Evolutionary conservation across 306 rosid species (phyloP).

Genomic region (Cucurbita argyrosperma): DNA sequence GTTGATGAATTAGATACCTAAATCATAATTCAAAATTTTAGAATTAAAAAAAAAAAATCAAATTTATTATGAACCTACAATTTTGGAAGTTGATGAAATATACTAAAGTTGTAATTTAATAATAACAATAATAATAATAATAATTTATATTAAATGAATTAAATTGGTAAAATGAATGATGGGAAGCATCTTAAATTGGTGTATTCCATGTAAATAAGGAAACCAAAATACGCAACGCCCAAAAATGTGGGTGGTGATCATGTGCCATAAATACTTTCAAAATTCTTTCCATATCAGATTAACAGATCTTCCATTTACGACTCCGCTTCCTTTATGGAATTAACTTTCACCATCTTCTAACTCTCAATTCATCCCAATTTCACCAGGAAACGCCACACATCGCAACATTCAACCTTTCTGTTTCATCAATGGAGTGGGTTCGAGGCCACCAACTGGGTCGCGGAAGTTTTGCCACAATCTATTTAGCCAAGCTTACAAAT

Average conservation of each 20-base stretch:
- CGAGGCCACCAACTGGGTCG: constrained; percentile 2
- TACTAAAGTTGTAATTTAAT: too few species aligned
- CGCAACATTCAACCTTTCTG: too few species aligned
- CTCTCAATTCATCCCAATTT: background rate
- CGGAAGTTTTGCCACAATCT: constrained; percentile 2
- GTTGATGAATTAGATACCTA: too few species aligned
- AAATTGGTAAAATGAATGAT: background rate
- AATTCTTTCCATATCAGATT: background rate
- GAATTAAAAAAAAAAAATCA: too few species aligned
- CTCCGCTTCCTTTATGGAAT: background rate
- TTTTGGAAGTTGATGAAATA: too few species aligned
- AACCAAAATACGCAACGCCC: background rate
- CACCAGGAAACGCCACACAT: background rate
- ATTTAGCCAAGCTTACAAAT: background rate
- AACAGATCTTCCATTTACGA: background rate
- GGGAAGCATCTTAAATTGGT: background rate
- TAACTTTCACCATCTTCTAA: background rate
- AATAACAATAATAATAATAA: too few species aligned
- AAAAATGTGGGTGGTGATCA: background rate
- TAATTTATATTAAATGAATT: background rate
- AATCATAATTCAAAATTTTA: too few species aligned
- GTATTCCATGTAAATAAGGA: background rate
- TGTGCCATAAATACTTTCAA: background rate
- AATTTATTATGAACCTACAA: too few species aligned
- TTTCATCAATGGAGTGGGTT: constrained; percentile 2